Conservation (phyloP, 2,329 filamentous ascomycete species). For the Rutstroemia sp. region DNA sequence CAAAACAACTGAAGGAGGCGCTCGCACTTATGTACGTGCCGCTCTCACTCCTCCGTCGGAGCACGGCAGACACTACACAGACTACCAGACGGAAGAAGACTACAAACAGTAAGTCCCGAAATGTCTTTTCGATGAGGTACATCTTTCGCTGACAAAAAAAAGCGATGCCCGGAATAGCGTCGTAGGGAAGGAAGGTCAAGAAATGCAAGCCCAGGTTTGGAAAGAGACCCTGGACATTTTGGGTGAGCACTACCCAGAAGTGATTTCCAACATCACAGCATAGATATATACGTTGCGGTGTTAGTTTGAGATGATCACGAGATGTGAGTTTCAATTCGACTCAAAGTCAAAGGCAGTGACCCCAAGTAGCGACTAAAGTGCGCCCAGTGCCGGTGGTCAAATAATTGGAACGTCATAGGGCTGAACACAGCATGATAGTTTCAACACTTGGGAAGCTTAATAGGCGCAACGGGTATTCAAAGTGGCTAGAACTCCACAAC, state of each 20-base stretch:
- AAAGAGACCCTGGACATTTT: constrained; percentile 22
- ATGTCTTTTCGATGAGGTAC: too few relatives aligned
- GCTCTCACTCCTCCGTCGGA: constrained; percentile 21
- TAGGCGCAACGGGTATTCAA: too few relatives aligned
- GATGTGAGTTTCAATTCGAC: too few relatives aligned
- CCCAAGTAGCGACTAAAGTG: too few relatives aligned
- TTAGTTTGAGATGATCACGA: too few relatives aligned
- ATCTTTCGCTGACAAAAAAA: background rate
- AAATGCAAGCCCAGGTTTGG: constrained; percentile 23
- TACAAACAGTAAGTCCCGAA: constrained; percentile 17
- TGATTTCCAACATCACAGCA: background rate
- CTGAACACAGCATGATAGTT: too few relatives aligned
- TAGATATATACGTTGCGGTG: background rate
- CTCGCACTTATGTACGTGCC: constrained; percentile 25
- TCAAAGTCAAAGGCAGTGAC: too few relatives aligned
- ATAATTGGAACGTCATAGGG: too few relatives aligned
- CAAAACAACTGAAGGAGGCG: constrained; percentile 28
- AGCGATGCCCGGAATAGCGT: constrained; percentile 21
- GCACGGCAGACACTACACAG: constrained; percentile 21
- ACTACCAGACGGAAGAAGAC: constrained; percentile 20
- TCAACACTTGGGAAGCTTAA: too few relatives aligned
- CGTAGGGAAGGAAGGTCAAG: constrained; percentile 17
- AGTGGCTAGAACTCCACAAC: too few relatives aligned
- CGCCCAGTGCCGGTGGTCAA: too few relatives aligned
- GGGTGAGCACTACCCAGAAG: constrained; percentile 11